Base-by-base conservation (phyloP, 352 stramenopile species). In the Hyaloperonospora arabidopsidis region DNA sequence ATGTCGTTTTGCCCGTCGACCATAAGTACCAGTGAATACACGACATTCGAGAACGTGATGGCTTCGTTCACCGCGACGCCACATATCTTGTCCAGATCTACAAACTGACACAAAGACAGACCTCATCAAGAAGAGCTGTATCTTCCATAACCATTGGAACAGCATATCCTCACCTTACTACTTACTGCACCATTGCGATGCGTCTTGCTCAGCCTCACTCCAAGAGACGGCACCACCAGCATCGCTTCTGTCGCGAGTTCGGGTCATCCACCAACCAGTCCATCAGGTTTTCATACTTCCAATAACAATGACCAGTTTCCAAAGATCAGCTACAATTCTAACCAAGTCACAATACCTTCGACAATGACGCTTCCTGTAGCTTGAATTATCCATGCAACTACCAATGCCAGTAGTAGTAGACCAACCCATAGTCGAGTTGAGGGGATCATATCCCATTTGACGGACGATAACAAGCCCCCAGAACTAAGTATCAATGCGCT, bases 1-100 rank as follows among this genome's bases (percentile, higher is more conserved):
- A 92, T 92, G 18, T 74, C 60, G 21, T 68, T 61, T 39, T 86
- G 64, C 17, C 69, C 71, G 17, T 87, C 50, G n/a, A 89, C 64
- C 73, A 89, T 78, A 36, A 94, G 77, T 13, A 83, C 84, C 29
- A 94, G 51, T 52, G 76, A 88, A 64, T 94, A 94, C 15, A 90
- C 76, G 0, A 92, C 84, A 43, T 81, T 75, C 18, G 68, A 72
- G 45, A 92, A 89, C 23, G 70, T 80, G 41, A 94, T 92, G 3
- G 72, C 79, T 55, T 94, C 84, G 55, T 90, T 91, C 59, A 94
- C 61, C 12, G 88, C 72, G 36, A 92, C 79, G 1, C 79, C 81
- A 22, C 66, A 74, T 52, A 94, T 72, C 46, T 55, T 63, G 3
- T 72, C 51, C 22, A 67, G n/a, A 47, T 66, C 60, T 19, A 72